Evolutionary conservation across 257 asterid genomes (phyloP).

Genomic region (Echium plantagineum): DNA sequence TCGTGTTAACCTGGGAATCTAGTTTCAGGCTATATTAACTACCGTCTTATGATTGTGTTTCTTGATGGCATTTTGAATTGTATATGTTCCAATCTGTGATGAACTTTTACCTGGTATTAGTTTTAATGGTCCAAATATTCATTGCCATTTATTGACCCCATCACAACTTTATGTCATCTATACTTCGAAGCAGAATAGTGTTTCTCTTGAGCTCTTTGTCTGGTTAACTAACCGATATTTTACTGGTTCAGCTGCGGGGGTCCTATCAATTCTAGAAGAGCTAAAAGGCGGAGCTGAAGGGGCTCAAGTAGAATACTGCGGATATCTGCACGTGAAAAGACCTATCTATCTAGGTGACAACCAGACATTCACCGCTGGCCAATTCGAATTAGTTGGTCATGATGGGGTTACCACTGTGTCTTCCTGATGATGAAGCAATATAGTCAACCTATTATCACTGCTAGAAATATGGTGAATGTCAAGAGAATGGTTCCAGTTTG

Average conservation of each 20-base stretch:
- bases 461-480: background rate
- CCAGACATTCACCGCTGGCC: constrained; percentile 35
- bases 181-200: background rate
- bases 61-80: background rate
- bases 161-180: background rate
- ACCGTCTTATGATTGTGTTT: background rate
- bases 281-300: constrained; percentile 23
- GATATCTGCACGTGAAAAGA: constrained; percentile 34
- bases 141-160: background rate
- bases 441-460: background rate
- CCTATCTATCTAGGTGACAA: constrained; percentile 22
- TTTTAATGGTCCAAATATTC: background rate
- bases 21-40: background rate
- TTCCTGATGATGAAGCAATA: background rate
- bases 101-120: too few species aligned
- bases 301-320: constrained; percentile 62
- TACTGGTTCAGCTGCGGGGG: constrained; percentile 60
- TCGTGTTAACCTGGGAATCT: background rate
- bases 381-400: constrained; percentile 17
- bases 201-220: background rate
- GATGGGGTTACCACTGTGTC: background rate
- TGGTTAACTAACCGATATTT: background rate
- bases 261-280: constrained; percentile 40
- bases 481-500: background rate
- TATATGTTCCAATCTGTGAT: too few species aligned